Base-by-base conservation (phyloP, 495 filamentous ascomycete species). In the Trichocladium uniseriatum region DNA sequence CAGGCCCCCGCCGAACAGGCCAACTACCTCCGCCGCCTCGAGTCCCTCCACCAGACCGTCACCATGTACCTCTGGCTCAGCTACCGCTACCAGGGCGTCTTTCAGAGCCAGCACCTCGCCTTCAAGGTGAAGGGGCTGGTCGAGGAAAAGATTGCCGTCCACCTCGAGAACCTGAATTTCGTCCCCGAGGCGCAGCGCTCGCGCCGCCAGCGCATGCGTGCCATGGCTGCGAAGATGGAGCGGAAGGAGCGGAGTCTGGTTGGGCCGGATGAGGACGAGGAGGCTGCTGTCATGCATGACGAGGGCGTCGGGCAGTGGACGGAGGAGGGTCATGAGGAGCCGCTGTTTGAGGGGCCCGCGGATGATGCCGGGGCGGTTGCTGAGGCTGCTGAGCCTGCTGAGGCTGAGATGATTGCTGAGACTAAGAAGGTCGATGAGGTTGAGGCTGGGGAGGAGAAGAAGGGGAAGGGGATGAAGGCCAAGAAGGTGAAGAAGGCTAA, bases 51-150 rank as follows among this genome's bases (percentile, higher is more conserved):
- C 67, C 88, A 86, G 60, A 70, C 78, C 14, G 65, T 97, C 28
- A 84, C 91, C 16, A 65, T 91, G 16, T 98, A 95, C 56, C 71
- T 90, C 7, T 98, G 92, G 92, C 72, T 97, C 61, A 79, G 74
- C 40, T 82, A 80, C 60, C 79, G 79, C 11, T 82, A 77, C 59
- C 74, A 82, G 10, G 87, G 89, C 43, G 75, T 95, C 10, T 95
- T 97, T 62, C 77, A 74, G 10, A 86, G 83, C 52, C 79, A 89
- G 52, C 72, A 72, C 22, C 77, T 95, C 19, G 88, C 87, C 1
- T 78, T 84, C 43, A 82, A 95, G 64, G 79, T 87, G 31, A 96
- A 96, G 64, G 60, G 65, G 16, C 52, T 94, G 40, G 82, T 89
- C 14, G 90, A 97, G 69, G 72, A 78, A 22, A 78, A 75, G 58